Evolutionary conservation across 1,139 yeast species (phyloP), one percentile per base, ranked within the genome.

Genomic region (Hemisphaericaspora xylanilytica): DNA sequence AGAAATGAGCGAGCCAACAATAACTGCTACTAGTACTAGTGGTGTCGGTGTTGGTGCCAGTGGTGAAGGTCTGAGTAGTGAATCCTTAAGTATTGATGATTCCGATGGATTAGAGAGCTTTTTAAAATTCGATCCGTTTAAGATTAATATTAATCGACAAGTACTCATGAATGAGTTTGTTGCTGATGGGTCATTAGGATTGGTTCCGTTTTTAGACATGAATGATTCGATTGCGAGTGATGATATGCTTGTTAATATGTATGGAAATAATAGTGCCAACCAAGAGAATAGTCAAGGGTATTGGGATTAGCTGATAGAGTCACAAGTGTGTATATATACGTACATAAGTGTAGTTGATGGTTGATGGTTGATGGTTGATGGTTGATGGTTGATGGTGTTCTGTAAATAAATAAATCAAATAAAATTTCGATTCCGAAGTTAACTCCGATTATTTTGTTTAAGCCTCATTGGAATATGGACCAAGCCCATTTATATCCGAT

Each of bases 111-210:
- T 64, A 14, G 70, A 65, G 21, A 56, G 50, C 18, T 50, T 68
- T 3, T 53, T 70, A 16, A 59, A 61, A 37, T 69, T 69, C 47
- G 75, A 70, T 45, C 75, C 75, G 4, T 70, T 63, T 47, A 65
- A 67, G 35, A 61, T 63, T 31, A 61, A 61, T 42, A 47, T 64
- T 28, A 58, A 57, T 38, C 63, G 67, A 50, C 56, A 74, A 51
- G 46, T 59, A 49, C 55, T 70, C 55, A 57, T 70, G 48, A 67
- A 67, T 46, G 84, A 78, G 45, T 80, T 80, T 58, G 84, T 80
- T 10, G 84, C 84, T 11, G 87, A 80, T 60, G 85, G 85, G 0
- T 80, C 86, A 0, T 58, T 80, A 33, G 87, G 85, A 0, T 60
- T 80, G 42, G 83, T 80, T 3, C 80, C 80, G 14, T 73, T 78